Base-by-base conservation (phyloP, 257 asterid genomes). In the Gentiana macrophylla region DNA sequence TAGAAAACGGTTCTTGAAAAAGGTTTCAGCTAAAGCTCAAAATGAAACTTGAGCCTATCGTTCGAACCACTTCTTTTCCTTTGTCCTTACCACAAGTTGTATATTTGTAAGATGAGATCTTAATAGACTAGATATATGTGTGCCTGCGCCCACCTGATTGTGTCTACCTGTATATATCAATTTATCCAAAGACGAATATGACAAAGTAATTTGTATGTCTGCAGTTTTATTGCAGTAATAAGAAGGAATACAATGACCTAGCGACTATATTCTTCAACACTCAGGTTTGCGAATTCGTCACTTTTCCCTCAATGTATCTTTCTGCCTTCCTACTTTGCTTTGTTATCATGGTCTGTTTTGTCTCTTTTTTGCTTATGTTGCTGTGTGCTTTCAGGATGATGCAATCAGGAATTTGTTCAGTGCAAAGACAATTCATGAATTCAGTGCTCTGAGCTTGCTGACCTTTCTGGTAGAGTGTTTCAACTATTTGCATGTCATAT, bases 371-470 rank as follows among this genome's bases (percentile, higher is more conserved):
- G 46, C 6, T 4, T 41, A 5, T 41, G 46, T 10, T 41, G 46
- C 0, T 50, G 9, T 59, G 33, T 64, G 45, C 54, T 70, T 73
- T 71, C 94, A 92, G 97, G 99, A 92, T 77, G 99, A 92, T 64
- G 99, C 99, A 68, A 92, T 92, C 79, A 84, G 97, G 76, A 92
- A 92, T 73, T 75, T 92, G 74, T 92, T 92, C 73, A 88, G 99
- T 70, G 97, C 97, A 46, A 92, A 92, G 72, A 92, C 99, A 43
- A 84, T 84, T 66, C 95, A 88, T 47, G 99, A 92, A 72, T 92
- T 79, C 59, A 88, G 98, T 50, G 97, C 98, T 3, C 89, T 76
- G 72, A 81, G 94, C 82, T 79, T 92, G 61, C 77, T 92, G 67
- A 80, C 96, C 1, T 92, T 88, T 83, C 68, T 92, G 95, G 98